These are phyloP conservation scores for Russula sp. DNA, from an alignment of 768 basidiomycete genomes.

Conservation along the genomic window DNA sequence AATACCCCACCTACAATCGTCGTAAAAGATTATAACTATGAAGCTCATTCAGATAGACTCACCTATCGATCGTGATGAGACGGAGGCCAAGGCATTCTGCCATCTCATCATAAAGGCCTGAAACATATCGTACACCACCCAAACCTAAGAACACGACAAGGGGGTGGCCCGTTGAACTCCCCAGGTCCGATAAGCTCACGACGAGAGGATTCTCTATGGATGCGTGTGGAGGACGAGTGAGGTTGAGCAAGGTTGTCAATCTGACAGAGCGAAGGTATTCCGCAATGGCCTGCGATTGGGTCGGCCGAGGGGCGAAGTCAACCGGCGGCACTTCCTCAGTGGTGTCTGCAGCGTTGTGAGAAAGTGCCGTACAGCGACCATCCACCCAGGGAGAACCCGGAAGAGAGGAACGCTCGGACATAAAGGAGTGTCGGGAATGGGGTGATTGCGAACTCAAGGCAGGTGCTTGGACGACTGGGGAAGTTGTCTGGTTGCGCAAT, in stretches of 20 bases:
- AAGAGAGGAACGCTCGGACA: slow-evolving; percentile 20
- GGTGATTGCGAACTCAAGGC: slow-evolving; percentile 27
- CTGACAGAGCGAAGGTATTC: slow-evolving; percentile 83
- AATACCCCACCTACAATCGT: slow-evolving; percentile 74
- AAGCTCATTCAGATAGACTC: slow-evolving; percentile 24
- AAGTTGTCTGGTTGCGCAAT: slow-evolving; percentile 49
- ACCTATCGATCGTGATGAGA: slow-evolving; percentile 92
- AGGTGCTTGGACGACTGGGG: slow-evolving; percentile 34
- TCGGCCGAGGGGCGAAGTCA: slow-evolving; percentile 38
- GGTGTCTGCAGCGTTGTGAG: slow-evolving; percentile 23
- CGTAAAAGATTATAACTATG: not conserved
- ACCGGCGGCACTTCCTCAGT: slow-evolving; percentile 37
- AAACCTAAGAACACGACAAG: slow-evolving; percentile 89
- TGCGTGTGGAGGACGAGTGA: slow-evolving; percentile 76
- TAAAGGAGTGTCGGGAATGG: slow-evolving; percentile 25
- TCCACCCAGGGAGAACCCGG: slow-evolving; percentile 12
- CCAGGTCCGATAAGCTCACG: slow-evolving; percentile 92
- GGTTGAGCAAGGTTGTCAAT: slow-evolving; percentile 73
- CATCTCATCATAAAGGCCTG: slow-evolving; percentile 96
- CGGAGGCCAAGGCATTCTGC: slow-evolving; percentile 80
- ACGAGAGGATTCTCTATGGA: slow-evolving; percentile 67
- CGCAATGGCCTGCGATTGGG: slow-evolving; percentile 67
- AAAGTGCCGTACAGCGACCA: not conserved
- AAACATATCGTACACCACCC: slow-evolving; percentile 90
- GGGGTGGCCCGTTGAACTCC: slow-evolving; percentile 77